Base-by-base conservation (phyloP, 2,329 filamentous ascomycete genomes). In the Nakataea oryzae region DNA sequence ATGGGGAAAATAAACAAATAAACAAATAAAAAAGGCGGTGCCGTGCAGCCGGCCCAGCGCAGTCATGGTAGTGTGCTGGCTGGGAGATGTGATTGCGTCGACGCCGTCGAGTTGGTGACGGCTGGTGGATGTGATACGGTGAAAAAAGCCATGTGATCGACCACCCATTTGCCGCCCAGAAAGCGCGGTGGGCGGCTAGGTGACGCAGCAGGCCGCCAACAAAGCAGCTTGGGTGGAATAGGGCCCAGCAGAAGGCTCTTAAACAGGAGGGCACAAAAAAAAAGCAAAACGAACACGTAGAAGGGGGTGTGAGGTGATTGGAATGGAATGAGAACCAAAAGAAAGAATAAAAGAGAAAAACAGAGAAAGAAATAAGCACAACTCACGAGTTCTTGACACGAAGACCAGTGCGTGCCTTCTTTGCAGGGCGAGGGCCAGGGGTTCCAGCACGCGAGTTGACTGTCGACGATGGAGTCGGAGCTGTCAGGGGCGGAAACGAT, bases 321-420 rank as follows among this genome's bases (percentile, higher is more conserved):
- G n/a, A n/a, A n/a, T n/a, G n/a, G n/a, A n/a, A n/a, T n/a, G 57
- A 59, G 57, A 62, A 60, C 14, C 58, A 58, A 60, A 41, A 57
- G 56, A 64, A 54, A 58, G 59, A 17, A 26, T 55, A 5, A 54
- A 50, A 60, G 34, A 30, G 60, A 61, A 12, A 62, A 32, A 56
- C 60, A 62, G 59, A 62, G 62, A 62, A 29, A 64, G 62, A 63
- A 62, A 64, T 62, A 54, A 61, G 64, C 64, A 67, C 67, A 65
- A 86, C 85, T 82, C 77, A 87, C 86, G 87, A 89, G 73, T 81
- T 83, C 75, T 89, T 89, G 70, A 88, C 81, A 67, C 86, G 85
- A 64, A 84, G 78, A 54, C 85, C 85, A 61, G 80, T 81, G 70
- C 84, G 82, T 59, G 79, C 76, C 73, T 82, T 86, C 78, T 86